Base-by-base conservation (phyloP, 805 yeast genomes). In the Candida arabinofermentans region DNA sequence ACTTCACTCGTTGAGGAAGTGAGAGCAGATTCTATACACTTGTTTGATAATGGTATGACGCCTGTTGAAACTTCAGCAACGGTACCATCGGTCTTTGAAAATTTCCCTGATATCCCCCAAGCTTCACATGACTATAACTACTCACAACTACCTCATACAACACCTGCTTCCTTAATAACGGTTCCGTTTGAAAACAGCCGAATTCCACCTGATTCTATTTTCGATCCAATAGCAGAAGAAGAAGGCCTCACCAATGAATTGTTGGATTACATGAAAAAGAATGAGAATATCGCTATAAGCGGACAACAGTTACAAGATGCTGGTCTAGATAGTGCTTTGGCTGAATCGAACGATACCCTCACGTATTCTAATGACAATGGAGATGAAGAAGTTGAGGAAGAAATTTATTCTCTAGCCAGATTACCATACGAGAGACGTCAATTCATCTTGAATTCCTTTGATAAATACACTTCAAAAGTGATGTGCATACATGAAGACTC, bases 391-490 rank as follows among this genome's bases (percentile, higher is more conserved):
- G 34, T n/a, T 14, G 13, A n/a, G 13, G 31, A 18, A 6, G 31
- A n/a, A 14, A 18, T 7, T 21, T 33, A 23, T n/a, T 21, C 32
- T 5, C 29, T 32, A 4, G 30, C 14, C 22, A 27, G 9, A 9
- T 39, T 37, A 21, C 42, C 29, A 17, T 46, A 33, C 37, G 44
- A 42, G 33, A 34, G 37, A 18, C 19, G 34, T 2, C 29, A 37
- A 14, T 49, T 51, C 36, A 42, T 51, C 10, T 22, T 49, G n/a
- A 44, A 43, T 27, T 33, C 39, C 5, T 51, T 51, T 24, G 44
- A 44, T n/a, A 24, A 13, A 2, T 37, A 26, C 27, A 49, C 49
- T 5, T 43, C 50, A 8, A 37, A 38, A 10, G 46, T 45, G 16
- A 22, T 51, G 43, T 47, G 50, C 17, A 39, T 51, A n/a, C 40